Evolutionary conservation across 768 basidiomycete species (phyloP), one percentile per base, ranked within the genome.

Genomic region (Cantharellus cinnabarinus): DNA sequence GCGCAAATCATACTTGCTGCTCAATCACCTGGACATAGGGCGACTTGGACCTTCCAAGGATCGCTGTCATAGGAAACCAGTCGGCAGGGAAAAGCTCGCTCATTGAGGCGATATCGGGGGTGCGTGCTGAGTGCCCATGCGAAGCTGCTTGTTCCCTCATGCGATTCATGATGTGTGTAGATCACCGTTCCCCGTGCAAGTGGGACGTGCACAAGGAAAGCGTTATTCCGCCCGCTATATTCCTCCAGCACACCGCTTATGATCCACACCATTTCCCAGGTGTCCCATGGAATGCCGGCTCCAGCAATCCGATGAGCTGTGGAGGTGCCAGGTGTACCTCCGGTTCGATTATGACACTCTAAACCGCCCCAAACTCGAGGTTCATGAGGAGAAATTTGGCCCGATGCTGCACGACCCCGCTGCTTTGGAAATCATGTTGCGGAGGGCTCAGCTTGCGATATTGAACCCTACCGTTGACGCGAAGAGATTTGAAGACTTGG

Each of bases 401-500:
- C 62, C 65, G 0, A 37, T 63, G 2, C 66, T 81, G 40, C 61
- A 63, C 3, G 40, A 50, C 52, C 76, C 71, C 51, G 40, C 48
- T 1, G 63, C 69, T 0, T 75, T 84, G 4, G 81, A 82, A 59
- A 63, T 74, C 2, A 72, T 72, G 68, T 70, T 83, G 7, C 74
- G 79, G 37, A 72, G 81, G 2, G 81, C 82, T 0, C 81, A 83
- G 63, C 72, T 75, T 0, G 80, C 80, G 0, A 71, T 81, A 34
- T 69, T 83, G 20, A 65, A 66, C 50, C 65, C 65, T 5, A 52
- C 38, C 7, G 58, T 63, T 40, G 58, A 63, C 35, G 38, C 39
- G 4, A 40, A 10, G 5, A 42, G 53, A 4, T 67, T 63, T 51
- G 53, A 65, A 10, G 58, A 59, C 3, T 38, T 65, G 2, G 50